phyloP scores from a whole-genome alignment of 2,329 filamentous ascomycete species.

The Pestalotiopsis fici region DNA sequence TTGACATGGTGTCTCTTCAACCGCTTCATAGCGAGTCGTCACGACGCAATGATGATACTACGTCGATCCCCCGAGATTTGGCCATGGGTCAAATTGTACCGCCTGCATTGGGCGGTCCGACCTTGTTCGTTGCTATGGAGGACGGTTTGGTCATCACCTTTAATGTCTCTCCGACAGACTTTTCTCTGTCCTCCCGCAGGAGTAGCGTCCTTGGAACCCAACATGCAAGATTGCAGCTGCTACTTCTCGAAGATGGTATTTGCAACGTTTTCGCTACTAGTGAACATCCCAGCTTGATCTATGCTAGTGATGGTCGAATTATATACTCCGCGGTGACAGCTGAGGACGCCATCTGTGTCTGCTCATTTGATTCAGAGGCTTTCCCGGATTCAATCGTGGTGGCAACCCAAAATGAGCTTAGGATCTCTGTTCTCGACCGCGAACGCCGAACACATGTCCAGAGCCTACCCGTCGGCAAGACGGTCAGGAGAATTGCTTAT shows the following conservation, averaged over 20 bases:
- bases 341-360: slow-evolving; percentile 79
- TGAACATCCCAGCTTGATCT: slow-evolving; percentile 92
- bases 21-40: slow-evolving; percentile 66
- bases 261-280: slow-evolving; percentile 90
- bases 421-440: slow-evolving; percentile 79
- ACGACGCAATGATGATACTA: slow-evolving; percentile 60
- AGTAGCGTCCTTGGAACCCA: slow-evolving; percentile 84
- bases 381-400: slow-evolving; percentile 82
- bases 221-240: slow-evolving; percentile 76
- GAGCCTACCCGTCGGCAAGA: slow-evolving; percentile 75
- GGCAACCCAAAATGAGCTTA: slow-evolving; percentile 74
- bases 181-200: slow-evolving; percentile 70
- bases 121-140: slow-evolving; percentile 85
- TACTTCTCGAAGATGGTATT: slow-evolving; percentile 68
- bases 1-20: slow-evolving; percentile 67
- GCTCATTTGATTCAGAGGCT: slow-evolving; percentile 77
- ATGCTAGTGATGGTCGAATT: slow-evolving; percentile 82
- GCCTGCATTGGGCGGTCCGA: slow-evolving; percentile 58
- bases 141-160: slow-evolving; percentile 91
- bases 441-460: slow-evolving; percentile 88
- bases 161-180: slow-evolving; percentile 63
- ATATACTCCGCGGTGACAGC: slow-evolving; percentile 94
- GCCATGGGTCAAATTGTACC: slow-evolving; percentile 78
- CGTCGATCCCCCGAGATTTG: slow-evolving; percentile 81
- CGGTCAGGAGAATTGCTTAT: slow-evolving; percentile 84